A percentile compares a stretch with the other conserved stretches of the same genome.
phyloP scores from a whole-genome alignment of 2,329 filamentous ascomycete genomes.

The Fusarium avenaceum region DNA sequence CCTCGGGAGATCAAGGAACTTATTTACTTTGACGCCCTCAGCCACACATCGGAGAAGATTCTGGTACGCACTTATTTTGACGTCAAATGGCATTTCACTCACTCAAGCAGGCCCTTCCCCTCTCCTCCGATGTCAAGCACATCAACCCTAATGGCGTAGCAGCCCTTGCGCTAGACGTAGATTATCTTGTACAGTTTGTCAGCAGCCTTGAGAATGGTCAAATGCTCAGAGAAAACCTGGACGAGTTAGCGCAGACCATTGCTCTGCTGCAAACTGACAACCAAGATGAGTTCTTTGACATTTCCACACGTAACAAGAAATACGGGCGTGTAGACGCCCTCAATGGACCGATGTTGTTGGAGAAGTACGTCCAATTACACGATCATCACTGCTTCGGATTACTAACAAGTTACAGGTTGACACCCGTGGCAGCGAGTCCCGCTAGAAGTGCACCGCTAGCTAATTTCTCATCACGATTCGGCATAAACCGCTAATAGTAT shows the following conservation, averaged over 20 bases:
- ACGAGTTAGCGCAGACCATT: slow-evolving; percentile 94
- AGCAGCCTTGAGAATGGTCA: slow-evolving; percentile 84
- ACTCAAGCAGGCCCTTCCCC: slow-evolving; percentile 73
- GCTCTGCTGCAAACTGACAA: slow-evolving; percentile 89
- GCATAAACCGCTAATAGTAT: slow-evolving; percentile 63
- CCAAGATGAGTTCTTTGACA: slow-evolving; percentile 97
- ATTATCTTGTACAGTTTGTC: slow-evolving; percentile 88
- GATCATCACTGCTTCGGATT: background rate
- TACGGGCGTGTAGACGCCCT: slow-evolving; percentile 93
- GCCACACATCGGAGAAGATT: slow-evolving; percentile 89
- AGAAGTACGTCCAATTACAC: slow-evolving; percentile 75
- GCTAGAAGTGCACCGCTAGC: slow-evolving; percentile 74
- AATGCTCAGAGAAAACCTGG: slow-evolving; percentile 89
- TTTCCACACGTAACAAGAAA: slow-evolving; percentile 89
- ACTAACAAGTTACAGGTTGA: slow-evolving; percentile 66
- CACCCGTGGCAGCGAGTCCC: slow-evolving; percentile 71
- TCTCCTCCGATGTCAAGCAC: slow-evolving; percentile 82
- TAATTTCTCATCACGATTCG: slow-evolving; percentile 81
- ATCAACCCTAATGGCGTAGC: slow-evolving; percentile 90
- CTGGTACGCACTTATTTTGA: slow-evolving; percentile 64
- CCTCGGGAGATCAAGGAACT: slow-evolving; percentile 96
- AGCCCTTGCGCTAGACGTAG: slow-evolving; percentile 84
- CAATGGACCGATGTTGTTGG: slow-evolving; percentile 88
- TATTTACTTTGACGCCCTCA: slow-evolving; percentile 96
- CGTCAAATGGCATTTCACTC: slow-evolving; percentile 13